A percentile compares a stretch with the other conserved stretches of the same genome.
phyloP scores from a whole-genome alignment of 176 grass and related monocot species.

The Eremochloa ophiuroides region DNA sequence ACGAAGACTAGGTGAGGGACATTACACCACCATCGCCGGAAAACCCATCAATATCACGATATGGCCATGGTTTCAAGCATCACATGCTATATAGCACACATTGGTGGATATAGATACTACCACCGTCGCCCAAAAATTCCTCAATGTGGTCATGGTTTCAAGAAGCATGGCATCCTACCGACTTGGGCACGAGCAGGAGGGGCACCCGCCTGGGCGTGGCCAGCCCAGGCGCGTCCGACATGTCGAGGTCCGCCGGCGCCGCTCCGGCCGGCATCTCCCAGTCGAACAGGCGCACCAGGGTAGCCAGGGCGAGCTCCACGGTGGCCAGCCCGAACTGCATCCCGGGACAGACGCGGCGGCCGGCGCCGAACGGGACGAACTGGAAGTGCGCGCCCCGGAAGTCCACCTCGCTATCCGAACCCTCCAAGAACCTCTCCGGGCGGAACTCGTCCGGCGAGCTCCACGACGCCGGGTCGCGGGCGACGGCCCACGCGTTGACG shows the following conservation, averaged over 20 bases:
- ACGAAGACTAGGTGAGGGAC: no score
- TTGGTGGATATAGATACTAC: no score
- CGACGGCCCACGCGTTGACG: slow-evolving; percentile 58
- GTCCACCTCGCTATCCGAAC: slow-evolving; percentile 45
- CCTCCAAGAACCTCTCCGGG: no score
- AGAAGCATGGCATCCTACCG: background rate
- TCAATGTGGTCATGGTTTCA: no score
- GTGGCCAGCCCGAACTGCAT: slow-evolving; percentile 49
- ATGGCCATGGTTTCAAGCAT: no score
- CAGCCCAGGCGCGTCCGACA: slow-evolving; percentile 37
- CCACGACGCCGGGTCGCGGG: slow-evolving; percentile 45
- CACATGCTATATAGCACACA: no score
- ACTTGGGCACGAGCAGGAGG: slow-evolving; percentile 23
- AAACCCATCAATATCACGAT: no score
- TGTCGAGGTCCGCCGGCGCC: slow-evolving; percentile 24
- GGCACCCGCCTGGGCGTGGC: background rate
- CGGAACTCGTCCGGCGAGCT: slow-evolving; percentile 30
- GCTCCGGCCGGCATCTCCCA: slow-evolving; percentile 46
- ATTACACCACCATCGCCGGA: no score
- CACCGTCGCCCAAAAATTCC: no score
- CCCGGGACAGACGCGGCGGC: slow-evolving; percentile 38
- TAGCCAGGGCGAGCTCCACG: slow-evolving; percentile 48
- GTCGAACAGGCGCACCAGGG: slow-evolving; percentile 34
- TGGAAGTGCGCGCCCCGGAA: slow-evolving; percentile 45
- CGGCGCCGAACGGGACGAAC: slow-evolving; percentile 47